Percentiles rank a stretch among this genome's conserved stretches.
Evolutionary conservation across 306 rosid genomes (phyloP).

Genomic region (Acmispon strigosus): DNA sequence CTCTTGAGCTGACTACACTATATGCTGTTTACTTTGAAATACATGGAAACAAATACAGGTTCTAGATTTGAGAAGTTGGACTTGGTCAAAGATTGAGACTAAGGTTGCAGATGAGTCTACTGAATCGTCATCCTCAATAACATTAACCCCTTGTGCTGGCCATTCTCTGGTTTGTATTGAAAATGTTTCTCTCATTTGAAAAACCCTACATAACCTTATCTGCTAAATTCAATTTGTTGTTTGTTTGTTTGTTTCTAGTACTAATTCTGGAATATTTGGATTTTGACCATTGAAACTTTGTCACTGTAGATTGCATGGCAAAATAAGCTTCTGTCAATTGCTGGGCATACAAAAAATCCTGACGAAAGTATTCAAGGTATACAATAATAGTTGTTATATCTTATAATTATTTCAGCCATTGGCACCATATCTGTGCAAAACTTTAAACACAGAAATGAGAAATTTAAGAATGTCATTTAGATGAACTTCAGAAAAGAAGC

Average conservation of each 20-base stretch:
- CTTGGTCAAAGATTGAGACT: slow-evolving; percentile 76
- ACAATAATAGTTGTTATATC: not conserved
- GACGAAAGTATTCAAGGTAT: slow-evolving; percentile 75
- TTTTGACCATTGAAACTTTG: slow-evolving; percentile 15
- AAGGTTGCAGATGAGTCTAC: slow-evolving; percentile 43
- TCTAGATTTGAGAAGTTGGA: slow-evolving; percentile 82
- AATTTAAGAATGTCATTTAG: not conserved
- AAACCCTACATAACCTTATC: not conserved
- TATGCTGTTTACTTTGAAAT: not conserved
- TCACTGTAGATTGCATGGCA: slow-evolving; percentile 70
- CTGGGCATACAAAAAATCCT: slow-evolving; percentile 87
- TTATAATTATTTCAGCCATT: slow-evolving; percentile 4
- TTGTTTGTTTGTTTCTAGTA: not conserved
- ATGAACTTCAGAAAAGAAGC: not conserved
- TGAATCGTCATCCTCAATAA: slow-evolving; percentile 42
- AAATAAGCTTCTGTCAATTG: slow-evolving; percentile 68
- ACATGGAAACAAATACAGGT: slow-evolving; percentile 43
- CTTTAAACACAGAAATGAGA: not conserved
- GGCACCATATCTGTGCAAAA: slow-evolving; percentile 12
- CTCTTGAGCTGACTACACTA: not conserved
- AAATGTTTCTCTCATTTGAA: not conserved
- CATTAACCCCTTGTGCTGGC: slow-evolving; percentile 76
- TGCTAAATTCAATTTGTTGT: not conserved
- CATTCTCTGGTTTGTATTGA: slow-evolving; percentile 76
- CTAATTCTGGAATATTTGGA: slow-evolving; percentile 2